Conservation (phyloP, 768 basidiomycete genomes). For the Termitomyces sp. region DNA sequence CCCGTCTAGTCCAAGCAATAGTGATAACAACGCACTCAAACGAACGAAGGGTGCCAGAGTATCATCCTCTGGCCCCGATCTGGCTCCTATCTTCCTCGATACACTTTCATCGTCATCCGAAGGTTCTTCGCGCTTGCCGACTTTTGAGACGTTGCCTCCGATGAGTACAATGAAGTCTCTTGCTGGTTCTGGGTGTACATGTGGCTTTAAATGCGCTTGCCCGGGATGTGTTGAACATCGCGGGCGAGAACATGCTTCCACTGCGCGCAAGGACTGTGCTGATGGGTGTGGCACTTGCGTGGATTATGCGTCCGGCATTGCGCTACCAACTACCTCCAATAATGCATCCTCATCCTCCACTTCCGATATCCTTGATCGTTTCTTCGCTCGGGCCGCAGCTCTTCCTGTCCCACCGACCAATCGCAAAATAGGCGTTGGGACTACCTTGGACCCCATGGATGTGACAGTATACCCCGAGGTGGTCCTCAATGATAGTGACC, state of each 20-base stretch:
- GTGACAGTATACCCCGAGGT: conserved; percentile 38
- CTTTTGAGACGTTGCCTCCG: conserved; percentile 55
- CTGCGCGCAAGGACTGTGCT: conserved; percentile 41
- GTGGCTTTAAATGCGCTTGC: conserved; percentile 63
- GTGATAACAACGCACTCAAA: conserved; percentile 19
- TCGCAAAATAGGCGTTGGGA: conserved; percentile 30
- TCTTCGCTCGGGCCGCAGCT: conserved; percentile 63
- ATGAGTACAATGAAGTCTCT: conserved; percentile 52
- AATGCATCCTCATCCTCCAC: conserved; percentile 4
- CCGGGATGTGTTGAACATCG: conserved; percentile 72
- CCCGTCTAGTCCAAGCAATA: conserved; percentile 22
- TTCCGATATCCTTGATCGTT: conserved; percentile 46
- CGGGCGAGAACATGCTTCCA: conserved; percentile 38
- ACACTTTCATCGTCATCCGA: conserved; percentile 18
- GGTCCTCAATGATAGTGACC: conserved; percentile 28
- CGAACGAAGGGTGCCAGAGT: conserved; percentile 21
- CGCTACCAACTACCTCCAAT: conserved; percentile 27
- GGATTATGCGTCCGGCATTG: conserved; percentile 42
- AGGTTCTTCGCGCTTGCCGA: conserved; percentile 24
- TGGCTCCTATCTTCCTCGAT: conserved; percentile 42
- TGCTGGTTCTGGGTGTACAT: conserved; percentile 68
- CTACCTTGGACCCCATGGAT: conserved; percentile 46
- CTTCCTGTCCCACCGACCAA: conserved; percentile 53
- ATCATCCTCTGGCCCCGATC: conserved; percentile 27
- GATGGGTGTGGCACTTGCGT: conserved; percentile 60